A percentile compares a stretch with the other conserved stretches of the same genome.
Evolutionary conservation across 2,329 filamentous ascomycete genomes (phyloP).

Genomic region (Fusarium sp.): DNA sequence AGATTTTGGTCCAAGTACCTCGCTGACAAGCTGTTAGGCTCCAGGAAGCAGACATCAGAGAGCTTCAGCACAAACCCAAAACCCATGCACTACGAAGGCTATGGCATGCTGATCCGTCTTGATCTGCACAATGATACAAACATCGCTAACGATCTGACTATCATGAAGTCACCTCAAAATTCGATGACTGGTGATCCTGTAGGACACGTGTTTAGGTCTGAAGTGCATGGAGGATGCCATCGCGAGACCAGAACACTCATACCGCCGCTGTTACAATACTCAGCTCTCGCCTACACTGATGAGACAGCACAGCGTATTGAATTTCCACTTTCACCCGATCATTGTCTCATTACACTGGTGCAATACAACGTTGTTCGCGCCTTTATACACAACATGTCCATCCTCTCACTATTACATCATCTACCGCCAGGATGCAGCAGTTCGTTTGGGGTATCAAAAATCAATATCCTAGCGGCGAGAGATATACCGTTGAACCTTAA

Average conservation of each 20-base stretch:
- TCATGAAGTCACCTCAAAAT: background rate
- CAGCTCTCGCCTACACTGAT: background rate
- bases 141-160: background rate
- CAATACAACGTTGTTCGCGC: slow-evolving; percentile 2
- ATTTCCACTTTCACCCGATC: background rate
- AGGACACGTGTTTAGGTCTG: no score
- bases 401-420: background rate
- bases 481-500: background rate
- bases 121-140: background rate
- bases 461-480: background rate
- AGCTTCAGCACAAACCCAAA: background rate
- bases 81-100: background rate
- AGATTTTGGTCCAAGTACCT: background rate
- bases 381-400: background rate
- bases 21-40: background rate
- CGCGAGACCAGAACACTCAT: background rate
- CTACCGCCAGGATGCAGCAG: background rate
- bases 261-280: background rate
- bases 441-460: background rate
- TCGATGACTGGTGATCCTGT: no score
- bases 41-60: background rate
- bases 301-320: background rate
- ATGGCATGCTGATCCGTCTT: background rate
- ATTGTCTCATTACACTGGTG: background rate
- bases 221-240: rapidly evolving